phyloP scores from a whole-genome alignment of 495 filamentous ascomycete genomes.

The Aspergillus cavernicola region DNA sequence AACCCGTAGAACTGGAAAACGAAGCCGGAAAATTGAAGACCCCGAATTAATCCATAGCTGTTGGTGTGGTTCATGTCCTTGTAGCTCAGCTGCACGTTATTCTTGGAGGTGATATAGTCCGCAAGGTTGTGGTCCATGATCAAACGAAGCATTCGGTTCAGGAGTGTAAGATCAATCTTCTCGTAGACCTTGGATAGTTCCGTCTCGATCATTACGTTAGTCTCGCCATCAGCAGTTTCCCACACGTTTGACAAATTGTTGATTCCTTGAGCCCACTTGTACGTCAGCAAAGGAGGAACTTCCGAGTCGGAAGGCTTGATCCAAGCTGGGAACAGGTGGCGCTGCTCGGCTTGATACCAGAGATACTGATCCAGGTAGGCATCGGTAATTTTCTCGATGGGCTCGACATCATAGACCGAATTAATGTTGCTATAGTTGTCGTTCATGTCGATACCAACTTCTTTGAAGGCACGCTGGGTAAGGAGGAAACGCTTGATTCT shows the following conservation, averaged over 20 bases:
- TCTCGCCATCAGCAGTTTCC: slow-evolving; percentile 93
- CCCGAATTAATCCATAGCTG: slow-evolving; percentile 96
- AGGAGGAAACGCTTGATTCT: slow-evolving; percentile 97
- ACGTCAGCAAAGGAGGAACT: slow-evolving; percentile 92
- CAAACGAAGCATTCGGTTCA: slow-evolving; percentile 87
- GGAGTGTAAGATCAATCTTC: slow-evolving; percentile 95
- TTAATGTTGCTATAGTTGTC: slow-evolving; percentile 99
- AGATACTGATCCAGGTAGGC: slow-evolving; percentile 98
- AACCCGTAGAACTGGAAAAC: slow-evolving; percentile 99
- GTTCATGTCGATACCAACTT: slow-evolving; percentile 99
- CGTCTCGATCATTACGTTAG: slow-evolving; percentile 99
- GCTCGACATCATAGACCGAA: slow-evolving; percentile 98
- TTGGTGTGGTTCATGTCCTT: slow-evolving; percentile 99
- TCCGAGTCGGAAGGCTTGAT: slow-evolving; percentile 99
- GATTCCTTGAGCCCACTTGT: slow-evolving; percentile 99
- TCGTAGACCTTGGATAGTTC: slow-evolving; percentile 98
- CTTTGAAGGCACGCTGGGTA: slow-evolving; percentile 97
- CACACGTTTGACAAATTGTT: slow-evolving; percentile 98
- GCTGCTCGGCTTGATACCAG: slow-evolving; percentile 98
- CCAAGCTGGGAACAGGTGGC: slow-evolving; percentile 97
- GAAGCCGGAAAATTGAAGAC: slow-evolving; percentile 95
- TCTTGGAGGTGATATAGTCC: slow-evolving; percentile 99
- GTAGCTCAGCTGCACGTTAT: slow-evolving; percentile 98
- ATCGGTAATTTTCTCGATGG: slow-evolving; percentile 99
- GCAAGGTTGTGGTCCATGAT: slow-evolving; percentile 99